Conservation (phyloP, 2,329 filamentous ascomycete species). For the Xylariomycetidae sp. region DNA sequence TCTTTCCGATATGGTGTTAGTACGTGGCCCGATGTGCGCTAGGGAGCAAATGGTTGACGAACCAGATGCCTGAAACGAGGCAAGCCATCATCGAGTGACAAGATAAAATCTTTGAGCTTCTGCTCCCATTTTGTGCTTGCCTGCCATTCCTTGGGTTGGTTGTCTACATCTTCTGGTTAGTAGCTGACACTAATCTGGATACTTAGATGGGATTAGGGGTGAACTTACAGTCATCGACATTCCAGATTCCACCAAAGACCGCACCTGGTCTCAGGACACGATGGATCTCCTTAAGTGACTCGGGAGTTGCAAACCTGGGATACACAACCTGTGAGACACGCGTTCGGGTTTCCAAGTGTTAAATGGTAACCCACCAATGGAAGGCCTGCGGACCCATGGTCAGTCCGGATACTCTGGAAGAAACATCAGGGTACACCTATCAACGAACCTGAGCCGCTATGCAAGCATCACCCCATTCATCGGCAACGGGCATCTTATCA, state of each 20-base stretch:
- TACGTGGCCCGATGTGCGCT: neutral
- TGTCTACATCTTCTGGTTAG: constrained; percentile 53
- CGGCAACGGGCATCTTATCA: constrained; percentile 46
- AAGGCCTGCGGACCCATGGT: constrained; percentile 30
- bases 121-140: constrained; percentile 56
- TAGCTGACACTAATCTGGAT: constrained; percentile 46
- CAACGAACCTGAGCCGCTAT: constrained; percentile 58
- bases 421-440: neutral
- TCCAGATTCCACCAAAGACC: constrained; percentile 65
- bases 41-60: constrained; percentile 5
- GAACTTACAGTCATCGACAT: constrained; percentile 60
- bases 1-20: constrained; percentile 16
- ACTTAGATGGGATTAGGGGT: constrained; percentile 6
- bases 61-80: constrained; percentile 57
- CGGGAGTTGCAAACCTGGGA: constrained; percentile 60
- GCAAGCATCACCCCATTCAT: constrained; percentile 58
- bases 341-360: too few relatives aligned
- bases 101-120: constrained; percentile 53
- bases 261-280: constrained; percentile 56
- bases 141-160: constrained; percentile 52
- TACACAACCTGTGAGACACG: neutral
- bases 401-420: neutral
- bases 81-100: constrained; percentile 49
- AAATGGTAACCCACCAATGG: constrained; percentile 41
- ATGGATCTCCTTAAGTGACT: constrained; percentile 59